Evolutionary conservation across 1,139 yeast genomes (phyloP).

Genomic region (Hanseniaspora uvarum): DNA sequence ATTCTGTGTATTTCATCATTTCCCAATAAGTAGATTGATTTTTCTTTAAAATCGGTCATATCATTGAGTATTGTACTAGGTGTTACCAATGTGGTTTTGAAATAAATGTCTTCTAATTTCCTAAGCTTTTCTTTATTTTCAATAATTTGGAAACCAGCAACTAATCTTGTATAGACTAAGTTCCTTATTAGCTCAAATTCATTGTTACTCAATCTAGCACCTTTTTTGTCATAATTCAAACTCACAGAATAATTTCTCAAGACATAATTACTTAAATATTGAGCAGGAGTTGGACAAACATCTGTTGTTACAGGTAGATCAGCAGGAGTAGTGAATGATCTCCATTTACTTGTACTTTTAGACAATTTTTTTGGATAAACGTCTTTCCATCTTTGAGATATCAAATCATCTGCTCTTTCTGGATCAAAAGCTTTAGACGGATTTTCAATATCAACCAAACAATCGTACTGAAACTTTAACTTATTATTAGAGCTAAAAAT

Average conservation of each 20-base stretch:
- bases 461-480: slow-evolving; percentile 21
- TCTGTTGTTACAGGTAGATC: slow-evolving; percentile 74
- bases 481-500: not conserved
- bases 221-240: slow-evolving; percentile 32
- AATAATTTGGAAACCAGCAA: slow-evolving; percentile 85
- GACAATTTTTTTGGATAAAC: slow-evolving; percentile 66
- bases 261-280: slow-evolving; percentile 53
- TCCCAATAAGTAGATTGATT: slow-evolving; percentile 60
- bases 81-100: slow-evolving; percentile 21
- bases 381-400: slow-evolving; percentile 74
- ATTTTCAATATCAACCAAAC: slow-evolving; percentile 61
- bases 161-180: slow-evolving; percentile 73
- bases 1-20: slow-evolving; percentile 81
- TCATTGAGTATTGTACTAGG: slow-evolving; percentile 31
- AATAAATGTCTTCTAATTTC: slow-evolving; percentile 45
- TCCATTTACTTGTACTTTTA: slow-evolving; percentile 75
- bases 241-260: slow-evolving; percentile 38
- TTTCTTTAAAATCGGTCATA: slow-evolving; percentile 34
- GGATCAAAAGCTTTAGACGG: slow-evolving; percentile 53
- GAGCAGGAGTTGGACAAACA: slow-evolving; percentile 59
- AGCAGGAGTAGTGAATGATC: slow-evolving; percentile 86
- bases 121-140: slow-evolving; percentile 51
- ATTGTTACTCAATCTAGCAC: slow-evolving; percentile 33
- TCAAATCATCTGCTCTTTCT: slow-evolving; percentile 37
- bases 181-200: slow-evolving; percentile 64